Base-by-base conservation (phyloP, 2,329 filamentous ascomycete genomes). In the Epichloe brachyelytri region DNA sequence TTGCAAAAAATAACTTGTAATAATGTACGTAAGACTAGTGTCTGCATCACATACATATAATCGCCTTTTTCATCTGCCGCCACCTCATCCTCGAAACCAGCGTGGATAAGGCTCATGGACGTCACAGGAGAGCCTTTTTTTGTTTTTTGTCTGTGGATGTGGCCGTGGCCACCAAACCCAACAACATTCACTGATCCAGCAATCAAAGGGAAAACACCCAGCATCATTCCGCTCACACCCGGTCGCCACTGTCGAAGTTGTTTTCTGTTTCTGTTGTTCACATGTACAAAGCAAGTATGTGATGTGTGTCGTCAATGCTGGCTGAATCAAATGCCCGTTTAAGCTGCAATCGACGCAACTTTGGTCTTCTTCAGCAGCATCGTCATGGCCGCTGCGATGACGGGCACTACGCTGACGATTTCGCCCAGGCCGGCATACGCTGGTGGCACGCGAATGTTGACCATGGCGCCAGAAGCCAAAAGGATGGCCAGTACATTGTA, bases 401-500 rank as follows among this genome's bases (percentile, higher is more conserved):
- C 81, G 0, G 82, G 82, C 54, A 80, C 46, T 0, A 86, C 76
- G 60, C 80, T 85, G 12, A 82, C 77, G 46, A 85, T 63, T 67
- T 86, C 82, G 0, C 82, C 81, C 44, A 85, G 55, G 0, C 80
- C 82, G 0, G 82, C 80, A 67, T 65, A 70, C 14, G 63, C 65
- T 2, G 66, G 66, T n/a, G 76, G 71, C 50, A 75, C 71, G 46
- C 78, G 69, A 2, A 73, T 67, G 53, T 71, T 68, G 8, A 77
- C 75, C 59, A 80, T 76, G 0, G 75, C 79, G 0, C 81, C 82
- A 1, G 73, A 72, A 4, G 77, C 82, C 15, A 85, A 64, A 41
- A 81, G 60, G 12, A 85, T 71, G 0, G 81, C 82, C 51, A 80
- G 69, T 5, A 76, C 33, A 53, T 86, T 86, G 64, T 85, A 86